Evolutionary conservation across 441 rosid species (phyloP).

Genomic region (Populus tomentosa): DNA sequence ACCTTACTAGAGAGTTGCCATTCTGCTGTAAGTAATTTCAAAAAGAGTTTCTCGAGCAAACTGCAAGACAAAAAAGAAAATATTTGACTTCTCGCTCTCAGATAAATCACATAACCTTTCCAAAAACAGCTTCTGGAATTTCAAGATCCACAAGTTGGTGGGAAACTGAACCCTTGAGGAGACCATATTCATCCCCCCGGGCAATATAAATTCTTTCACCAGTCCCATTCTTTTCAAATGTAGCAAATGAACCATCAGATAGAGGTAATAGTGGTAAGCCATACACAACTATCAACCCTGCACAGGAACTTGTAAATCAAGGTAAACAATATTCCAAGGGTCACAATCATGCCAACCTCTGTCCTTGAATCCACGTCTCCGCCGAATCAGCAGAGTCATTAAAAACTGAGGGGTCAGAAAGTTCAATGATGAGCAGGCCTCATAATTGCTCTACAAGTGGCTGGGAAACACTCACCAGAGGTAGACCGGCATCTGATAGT

Average conservation of each 20-base stretch:
- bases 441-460: conserved; percentile 64
- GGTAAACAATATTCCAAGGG: conserved; percentile 95
- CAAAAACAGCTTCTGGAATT: conserved; percentile 63
- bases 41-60: conserved; percentile 83
- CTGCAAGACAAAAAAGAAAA: conserved; percentile 77
- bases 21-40: conserved; percentile 84
- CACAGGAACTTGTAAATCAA: conserved; percentile 60
- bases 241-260: conserved; percentile 81
- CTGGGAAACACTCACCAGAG: conserved; percentile 62
- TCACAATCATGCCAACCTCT: conserved; percentile 60
- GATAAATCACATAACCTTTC: conserved; percentile 77
- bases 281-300: conserved; percentile 47
- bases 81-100: conserved; percentile 66
- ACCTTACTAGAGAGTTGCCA: conserved; percentile 82
- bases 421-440: conserved; percentile 72
- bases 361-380: conserved; percentile 71
- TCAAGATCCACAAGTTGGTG: conserved; percentile 69
- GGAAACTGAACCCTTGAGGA: conserved; percentile 82
- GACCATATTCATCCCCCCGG: conserved; percentile 66
- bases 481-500: conserved; percentile 87
- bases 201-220: conserved; percentile 85
- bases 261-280: conserved; percentile 93
- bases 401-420: conserved; percentile 78
- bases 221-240: conserved; percentile 68
- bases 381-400: conserved; percentile 69